These are phyloP conservation scores for Annulohypoxylon bovei DNA, from an alignment of 495 filamentous ascomycete genomes.

Conservation along the genomic window DNA sequence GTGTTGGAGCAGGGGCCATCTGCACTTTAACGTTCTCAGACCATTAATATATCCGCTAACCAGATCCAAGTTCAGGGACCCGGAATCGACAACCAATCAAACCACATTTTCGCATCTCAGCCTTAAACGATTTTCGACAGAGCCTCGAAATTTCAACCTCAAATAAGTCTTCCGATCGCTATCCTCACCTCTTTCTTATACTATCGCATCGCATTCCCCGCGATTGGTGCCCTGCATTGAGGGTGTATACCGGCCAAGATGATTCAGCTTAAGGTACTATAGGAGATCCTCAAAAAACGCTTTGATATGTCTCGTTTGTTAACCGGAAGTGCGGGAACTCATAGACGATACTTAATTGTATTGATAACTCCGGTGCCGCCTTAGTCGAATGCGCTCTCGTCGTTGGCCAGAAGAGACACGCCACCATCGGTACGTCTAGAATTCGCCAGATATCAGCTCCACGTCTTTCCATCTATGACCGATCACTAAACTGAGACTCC, in stretches of 20 bases:
- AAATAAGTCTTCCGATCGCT: conserved; percentile 4
- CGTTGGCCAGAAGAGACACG: conserved; percentile 86
- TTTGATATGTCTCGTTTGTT: conserved; percentile 15
- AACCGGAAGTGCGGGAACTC: neutral
- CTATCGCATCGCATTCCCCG: conserved; percentile 15
- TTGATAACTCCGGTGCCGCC: conserved; percentile 99
- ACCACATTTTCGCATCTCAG: conserved; percentile 11
- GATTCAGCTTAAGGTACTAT: conserved; percentile 95
- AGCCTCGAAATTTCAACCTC: conserved; percentile 42
- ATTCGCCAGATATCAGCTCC: neutral
- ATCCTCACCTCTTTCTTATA: neutral
- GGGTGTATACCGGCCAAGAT: conserved; percentile 66
- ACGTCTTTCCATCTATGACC: neutral
- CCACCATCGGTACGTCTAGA: conserved; percentile 80
- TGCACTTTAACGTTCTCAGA: neutral
- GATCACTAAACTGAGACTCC: neutral
- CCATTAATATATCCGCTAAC: conserved; percentile 4
- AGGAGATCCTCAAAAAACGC: neutral
- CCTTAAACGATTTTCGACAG: conserved; percentile 32
- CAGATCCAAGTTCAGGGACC: conserved; percentile 6
- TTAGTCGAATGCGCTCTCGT: conserved; percentile 96
- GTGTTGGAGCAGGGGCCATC: neutral
- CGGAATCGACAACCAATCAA: conserved; percentile 25
- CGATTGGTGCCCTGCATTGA: conserved; percentile 33
- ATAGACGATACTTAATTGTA: conserved; percentile 97